These are phyloP conservation scores for Metschnikowia peoriensis DNA, from an alignment of 805 yeast species.

Conservation along the genomic window DNA sequence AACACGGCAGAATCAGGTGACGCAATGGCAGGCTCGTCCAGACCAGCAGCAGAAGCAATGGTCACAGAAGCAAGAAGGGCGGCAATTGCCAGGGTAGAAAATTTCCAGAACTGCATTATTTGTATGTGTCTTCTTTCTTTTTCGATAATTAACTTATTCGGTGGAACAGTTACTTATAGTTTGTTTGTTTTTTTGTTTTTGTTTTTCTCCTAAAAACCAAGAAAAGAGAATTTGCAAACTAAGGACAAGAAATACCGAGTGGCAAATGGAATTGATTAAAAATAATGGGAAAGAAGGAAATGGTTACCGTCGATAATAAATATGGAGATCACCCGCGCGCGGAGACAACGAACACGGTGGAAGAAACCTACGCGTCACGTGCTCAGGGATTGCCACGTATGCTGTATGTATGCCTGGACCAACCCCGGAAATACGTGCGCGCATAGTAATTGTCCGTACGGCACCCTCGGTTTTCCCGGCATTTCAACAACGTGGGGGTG, in stretches of 20 bases:
- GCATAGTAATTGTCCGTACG: background rate
- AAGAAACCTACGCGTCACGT: constrained; percentile 10
- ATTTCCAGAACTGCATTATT: constrained; percentile 41
- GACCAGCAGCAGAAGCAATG: constrained; percentile 32
- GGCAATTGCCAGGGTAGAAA: constrained; percentile 37
- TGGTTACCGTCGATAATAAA: background rate
- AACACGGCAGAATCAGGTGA: constrained; percentile 86
- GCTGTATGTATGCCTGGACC: background rate
- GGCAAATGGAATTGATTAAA: background rate
- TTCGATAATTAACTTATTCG: no score
- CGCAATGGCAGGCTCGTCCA: constrained; percentile 63
- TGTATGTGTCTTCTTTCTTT: background rate
- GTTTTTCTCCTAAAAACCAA: background rate
- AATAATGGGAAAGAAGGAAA: background rate
- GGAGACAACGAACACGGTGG: constrained; percentile 14
- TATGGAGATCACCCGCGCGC: constrained; percentile 3
- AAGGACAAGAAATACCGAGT: background rate
- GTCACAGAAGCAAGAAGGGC: constrained; percentile 36
- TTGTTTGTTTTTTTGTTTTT: background rate
- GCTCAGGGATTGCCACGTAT: background rate
- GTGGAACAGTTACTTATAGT: background rate
- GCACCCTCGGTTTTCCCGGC: background rate
- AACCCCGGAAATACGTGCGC: background rate
- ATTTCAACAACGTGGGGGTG: no score
- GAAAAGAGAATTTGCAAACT: background rate